A percentile compares a stretch with the other conserved stretches of the same genome.
These are phyloP conservation scores for Wilcoxina mikolae DNA, from an alignment of 495 filamentous ascomycete genomes.

Conservation along the genomic window DNA sequence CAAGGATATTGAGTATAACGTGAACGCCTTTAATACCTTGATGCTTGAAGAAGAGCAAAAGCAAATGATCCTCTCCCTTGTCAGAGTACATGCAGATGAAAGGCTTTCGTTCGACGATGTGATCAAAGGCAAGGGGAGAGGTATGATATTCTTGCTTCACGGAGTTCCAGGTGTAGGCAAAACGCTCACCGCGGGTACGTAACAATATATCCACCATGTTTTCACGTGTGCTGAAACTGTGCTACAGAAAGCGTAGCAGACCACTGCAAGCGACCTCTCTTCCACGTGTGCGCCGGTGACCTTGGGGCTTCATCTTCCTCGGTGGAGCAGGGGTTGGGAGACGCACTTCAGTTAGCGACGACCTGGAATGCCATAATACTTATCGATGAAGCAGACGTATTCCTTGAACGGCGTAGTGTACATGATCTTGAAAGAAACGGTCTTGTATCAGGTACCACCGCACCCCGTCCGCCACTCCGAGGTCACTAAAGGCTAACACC, in stretches of 20 bases:
- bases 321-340: conserved; percentile 50
- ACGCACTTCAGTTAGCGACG: conserved; percentile 44
- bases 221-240: no score
- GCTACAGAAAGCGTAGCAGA: no score
- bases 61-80: no score
- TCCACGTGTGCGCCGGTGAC: conserved; percentile 38
- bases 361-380: conserved; percentile 59
- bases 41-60: no score
- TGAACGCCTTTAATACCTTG: no score
- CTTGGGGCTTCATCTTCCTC: not conserved
- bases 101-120: conserved; percentile 78
- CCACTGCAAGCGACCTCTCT: conserved; percentile 50
- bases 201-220: no score
- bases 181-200: conserved; percentile 58
- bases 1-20: no score
- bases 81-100: no score
- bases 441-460: no score
- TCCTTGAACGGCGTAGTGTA: conserved; percentile 40
- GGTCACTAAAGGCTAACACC: no score
- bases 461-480: no score
- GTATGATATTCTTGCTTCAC: conserved; percentile 57
- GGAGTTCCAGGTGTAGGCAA: conserved; percentile 62
- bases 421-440: conserved; percentile 33
- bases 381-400: no score
- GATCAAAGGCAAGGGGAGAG: conserved; percentile 64